Conservation (phyloP, 345 rosid genomes). For the Ceriops tagal region DNA sequence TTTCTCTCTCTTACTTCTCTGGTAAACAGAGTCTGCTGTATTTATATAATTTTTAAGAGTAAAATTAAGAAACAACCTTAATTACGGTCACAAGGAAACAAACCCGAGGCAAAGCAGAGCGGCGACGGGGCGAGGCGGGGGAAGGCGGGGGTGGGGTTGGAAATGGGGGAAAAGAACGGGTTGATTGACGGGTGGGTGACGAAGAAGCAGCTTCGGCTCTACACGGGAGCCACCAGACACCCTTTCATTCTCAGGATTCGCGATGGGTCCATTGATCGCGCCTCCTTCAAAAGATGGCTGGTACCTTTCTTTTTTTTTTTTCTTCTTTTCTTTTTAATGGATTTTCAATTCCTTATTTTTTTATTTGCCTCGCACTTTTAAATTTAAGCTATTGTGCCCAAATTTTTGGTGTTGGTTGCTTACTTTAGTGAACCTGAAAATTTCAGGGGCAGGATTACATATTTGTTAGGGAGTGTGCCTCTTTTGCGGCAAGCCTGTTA, state of each 20-base stretch:
- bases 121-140: neutral
- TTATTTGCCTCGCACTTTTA: no score
- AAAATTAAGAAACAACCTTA: no score
- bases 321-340: neutral
- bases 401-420: neutral
- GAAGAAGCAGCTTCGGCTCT: constrained; percentile 55
- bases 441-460: constrained; percentile 81
- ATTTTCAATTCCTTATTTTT: neutral
- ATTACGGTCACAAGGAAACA: no score
- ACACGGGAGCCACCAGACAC: constrained; percentile 65
- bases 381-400: no score
- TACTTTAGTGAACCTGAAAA: neutral
- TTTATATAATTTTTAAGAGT: no score
- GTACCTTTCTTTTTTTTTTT: constrained; percentile 14
- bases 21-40: no score
- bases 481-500: constrained; percentile 67
- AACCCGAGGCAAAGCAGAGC: no score
- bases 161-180: constrained; percentile 28
- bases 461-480: constrained; percentile 68
- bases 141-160: constrained; percentile 20
- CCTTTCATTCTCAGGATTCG: constrained; percentile 61
- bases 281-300: constrained; percentile 80
- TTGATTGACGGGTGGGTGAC: constrained; percentile 58
- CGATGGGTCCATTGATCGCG: constrained; percentile 63
- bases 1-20: no score